phyloP scores from a whole-genome alignment of 1,284 basidiomycete genomes.

The Sparassis latifolia region DNA sequence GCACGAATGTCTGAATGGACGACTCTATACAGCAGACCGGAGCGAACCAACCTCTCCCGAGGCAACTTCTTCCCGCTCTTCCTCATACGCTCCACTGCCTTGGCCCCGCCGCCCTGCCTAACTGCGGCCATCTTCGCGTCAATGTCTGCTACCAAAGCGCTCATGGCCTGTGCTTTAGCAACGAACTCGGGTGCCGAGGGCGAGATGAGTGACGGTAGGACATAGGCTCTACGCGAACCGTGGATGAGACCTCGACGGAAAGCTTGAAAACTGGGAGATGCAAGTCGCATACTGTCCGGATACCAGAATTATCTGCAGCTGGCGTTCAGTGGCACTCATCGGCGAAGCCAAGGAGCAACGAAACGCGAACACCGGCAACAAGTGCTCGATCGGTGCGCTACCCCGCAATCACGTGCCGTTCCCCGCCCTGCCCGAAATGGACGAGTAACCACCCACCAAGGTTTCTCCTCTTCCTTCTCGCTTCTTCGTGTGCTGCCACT shows the following conservation, averaged over 20 bases:
- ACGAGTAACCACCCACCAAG: too few species aligned
- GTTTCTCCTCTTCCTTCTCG: too few species aligned
- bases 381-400: too few species aligned
- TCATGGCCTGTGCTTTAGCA: conserved; percentile 61
- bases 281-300: too few species aligned
- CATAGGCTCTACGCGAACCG: conserved; percentile 32
- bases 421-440: too few species aligned
- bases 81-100: conserved; percentile 73
- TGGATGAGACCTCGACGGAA: conserved; percentile 1
- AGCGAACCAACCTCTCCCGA: conserved; percentile 65
- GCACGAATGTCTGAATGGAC: background rate
- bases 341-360: too few species aligned
- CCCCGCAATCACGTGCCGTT: too few species aligned
- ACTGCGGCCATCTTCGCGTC: conserved; percentile 51
- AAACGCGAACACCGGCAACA: too few species aligned
- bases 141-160: conserved; percentile 56
- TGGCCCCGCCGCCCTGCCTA: conserved; percentile 57
- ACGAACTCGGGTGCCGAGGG: conserved; percentile 65
- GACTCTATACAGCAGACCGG: background rate
- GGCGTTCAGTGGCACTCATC: too few species aligned
- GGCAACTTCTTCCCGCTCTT: conserved; percentile 82
- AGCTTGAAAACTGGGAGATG: background rate
- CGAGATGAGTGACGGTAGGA: conserved; percentile 67
- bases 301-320: too few species aligned
- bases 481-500: background rate